These are phyloP conservation scores for Gossypium trilobum DNA, from an alignment of 441 rosid genomes.

Conservation along the genomic window DNA sequence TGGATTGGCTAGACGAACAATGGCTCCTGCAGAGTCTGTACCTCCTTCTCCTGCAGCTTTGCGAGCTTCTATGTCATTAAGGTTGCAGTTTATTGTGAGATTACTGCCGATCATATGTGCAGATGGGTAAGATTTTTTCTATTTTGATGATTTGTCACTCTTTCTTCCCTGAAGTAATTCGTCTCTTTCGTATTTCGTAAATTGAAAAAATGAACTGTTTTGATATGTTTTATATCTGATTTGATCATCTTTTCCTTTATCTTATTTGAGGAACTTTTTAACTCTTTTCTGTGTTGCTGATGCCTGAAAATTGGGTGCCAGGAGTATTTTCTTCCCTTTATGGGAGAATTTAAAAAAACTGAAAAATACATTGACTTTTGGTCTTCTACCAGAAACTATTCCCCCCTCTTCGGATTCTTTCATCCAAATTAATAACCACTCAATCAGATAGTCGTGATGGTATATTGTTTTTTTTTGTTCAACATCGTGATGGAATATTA, in stretches of 20 bases:
- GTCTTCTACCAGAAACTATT: background rate
- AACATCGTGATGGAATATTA: background rate
- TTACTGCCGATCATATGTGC: conserved; percentile 76
- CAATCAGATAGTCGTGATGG: background rate
- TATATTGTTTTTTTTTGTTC: background rate
- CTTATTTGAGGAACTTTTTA: background rate
- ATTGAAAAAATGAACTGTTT: background rate
- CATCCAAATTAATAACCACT: background rate
- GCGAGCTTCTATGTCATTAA: conserved; percentile 78
- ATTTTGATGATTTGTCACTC: background rate
- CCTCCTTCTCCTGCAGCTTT: conserved; percentile 76
- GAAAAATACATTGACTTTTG: background rate
- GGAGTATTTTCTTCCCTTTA: background rate
- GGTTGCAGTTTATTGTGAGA: conserved; percentile 79
- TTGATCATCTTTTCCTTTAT: background rate
- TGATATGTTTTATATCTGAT: background rate
- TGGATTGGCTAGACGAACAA: conserved; percentile 58
- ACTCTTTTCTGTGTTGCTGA: background rate
- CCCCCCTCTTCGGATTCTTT: background rate
- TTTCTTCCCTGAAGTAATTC: background rate
- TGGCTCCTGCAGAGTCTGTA: conserved; percentile 44
- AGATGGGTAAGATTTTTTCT: conserved; percentile 40
- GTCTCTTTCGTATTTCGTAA: background rate
- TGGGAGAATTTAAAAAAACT: background rate
- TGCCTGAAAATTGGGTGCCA: background rate